Conservation (phyloP, 164 flowering plant genomes). For the Vitis cinerea region DNA sequence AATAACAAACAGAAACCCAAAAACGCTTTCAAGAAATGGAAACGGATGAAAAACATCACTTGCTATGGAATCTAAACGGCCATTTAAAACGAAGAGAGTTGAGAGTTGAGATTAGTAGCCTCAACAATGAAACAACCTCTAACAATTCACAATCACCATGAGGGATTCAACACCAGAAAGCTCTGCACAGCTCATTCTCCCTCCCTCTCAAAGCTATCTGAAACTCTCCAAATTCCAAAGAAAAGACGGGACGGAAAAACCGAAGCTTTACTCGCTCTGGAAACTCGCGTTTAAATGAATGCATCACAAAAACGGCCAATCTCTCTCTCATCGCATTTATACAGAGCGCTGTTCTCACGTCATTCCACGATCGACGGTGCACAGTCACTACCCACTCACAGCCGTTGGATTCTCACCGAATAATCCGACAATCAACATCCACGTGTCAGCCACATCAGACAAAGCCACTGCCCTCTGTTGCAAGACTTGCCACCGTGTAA, state of each 20-base stretch:
- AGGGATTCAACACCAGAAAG: conserved; percentile 1
- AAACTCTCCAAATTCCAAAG: background rate
- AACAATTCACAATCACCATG: background rate
- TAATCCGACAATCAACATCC: conserved; percentile 3
- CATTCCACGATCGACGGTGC: conserved; percentile 25
- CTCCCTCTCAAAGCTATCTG: conserved; percentile 8
- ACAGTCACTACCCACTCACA: background rate
- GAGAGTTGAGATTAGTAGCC: no score
- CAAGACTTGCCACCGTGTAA: conserved; percentile 1
- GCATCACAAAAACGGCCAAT: conserved; percentile 16
- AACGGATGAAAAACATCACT: background rate
- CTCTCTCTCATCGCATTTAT: conserved; percentile 8
- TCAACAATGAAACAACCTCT: no score
- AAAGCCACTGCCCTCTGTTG: background rate
- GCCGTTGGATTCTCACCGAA: conserved; percentile 18
- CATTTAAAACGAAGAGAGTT: background rate
- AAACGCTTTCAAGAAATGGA: background rate
- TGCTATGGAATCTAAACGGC: background rate
- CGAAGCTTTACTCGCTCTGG: conserved; percentile 25
- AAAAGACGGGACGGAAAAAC: conserved; percentile 23
- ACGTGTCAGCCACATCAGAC: conserved; percentile 33
- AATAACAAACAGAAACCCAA: background rate
- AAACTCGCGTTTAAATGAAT: conserved; percentile 16
- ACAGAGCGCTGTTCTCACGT: conserved; percentile 13
- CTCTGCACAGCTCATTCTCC: background rate